Base-by-base conservation (phyloP, 495 filamentous ascomycete species). In the Talaromyces adpressus region DNA sequence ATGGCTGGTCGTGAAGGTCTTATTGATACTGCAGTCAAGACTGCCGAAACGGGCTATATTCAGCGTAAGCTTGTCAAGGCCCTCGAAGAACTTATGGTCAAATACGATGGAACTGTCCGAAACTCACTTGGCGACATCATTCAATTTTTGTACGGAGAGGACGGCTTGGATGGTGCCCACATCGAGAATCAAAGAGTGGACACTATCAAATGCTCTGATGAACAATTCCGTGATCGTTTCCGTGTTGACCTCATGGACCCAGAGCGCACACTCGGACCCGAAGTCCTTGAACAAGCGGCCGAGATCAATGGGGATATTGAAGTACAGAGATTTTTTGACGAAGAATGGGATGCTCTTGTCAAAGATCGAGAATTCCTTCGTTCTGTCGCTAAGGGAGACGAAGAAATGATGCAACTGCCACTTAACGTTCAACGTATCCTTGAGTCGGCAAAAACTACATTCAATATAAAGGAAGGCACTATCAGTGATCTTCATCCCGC, bases 1-100 rank as follows among this genome's bases (percentile, higher is more conserved):
- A 99, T 99, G 94, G 94, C 94, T 78, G 94, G 94, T 90, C 88
- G 94, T 79, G 94, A 99, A 77, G 94, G 94, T 94, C 82, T 99
- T 53, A 99, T 99, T 68, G 94, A 99, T 84, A 99, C 94, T 22
- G 94, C 94, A 68, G 94, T 99, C 72, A 99, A 99, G 83, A 99
- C 94, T 64, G 94, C 94, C 36, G 94, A 99, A 71, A 99, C 94
- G 49, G 94, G 94, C 77, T 99, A 99, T 73, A 98, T 99, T 66
- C 94, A 99, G 76, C 91, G 94, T 75, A 90, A 95, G 77, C 82
- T 99, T 41, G 94, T 99, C 71, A 99, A 99, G 76, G 94, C 94
- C 9, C 81, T 99, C 23, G 94, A 99, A 81, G 94, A 99, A 71
- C 91, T 97, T 20, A 95, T 92, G 84, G 91, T 92, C 36, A 95